Evolutionary conservation across 768 basidiomycete genomes (phyloP).

Genomic region (Chalciporus chontae): DNA sequence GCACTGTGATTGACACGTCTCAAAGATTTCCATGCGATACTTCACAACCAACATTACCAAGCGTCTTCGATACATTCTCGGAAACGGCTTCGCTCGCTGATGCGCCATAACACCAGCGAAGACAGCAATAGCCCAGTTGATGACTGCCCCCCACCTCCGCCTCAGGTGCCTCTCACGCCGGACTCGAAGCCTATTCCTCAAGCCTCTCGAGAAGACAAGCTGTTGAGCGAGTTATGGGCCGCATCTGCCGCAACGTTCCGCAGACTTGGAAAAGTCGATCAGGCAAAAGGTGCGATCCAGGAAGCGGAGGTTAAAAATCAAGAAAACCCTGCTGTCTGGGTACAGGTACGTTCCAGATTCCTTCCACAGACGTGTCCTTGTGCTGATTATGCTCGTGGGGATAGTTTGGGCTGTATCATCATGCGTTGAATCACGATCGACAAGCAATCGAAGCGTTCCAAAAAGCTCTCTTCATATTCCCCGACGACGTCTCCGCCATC

Average conservation of each 20-base stretch:
- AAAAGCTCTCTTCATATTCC: conserved; percentile 86
- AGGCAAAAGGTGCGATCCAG: conserved; percentile 86
- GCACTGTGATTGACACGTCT: neutral
- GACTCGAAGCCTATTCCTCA: conserved; percentile 31
- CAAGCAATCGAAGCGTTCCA: conserved; percentile 74
- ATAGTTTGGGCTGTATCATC: conserved; percentile 73
- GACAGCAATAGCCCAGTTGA: conserved; percentile 32
- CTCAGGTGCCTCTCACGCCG: conserved; percentile 34
- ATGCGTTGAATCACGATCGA: conserved; percentile 52
- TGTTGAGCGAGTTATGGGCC: conserved; percentile 87
- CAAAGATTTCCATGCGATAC: conserved; percentile 67
- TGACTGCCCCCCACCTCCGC: conserved; percentile 34
- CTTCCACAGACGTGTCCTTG: too few species aligned
- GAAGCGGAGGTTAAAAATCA: conserved; percentile 92
- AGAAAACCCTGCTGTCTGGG: conserved; percentile 87
- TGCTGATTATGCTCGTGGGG: neutral
- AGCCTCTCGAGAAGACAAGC: conserved; percentile 55
- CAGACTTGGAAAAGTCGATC: conserved; percentile 83
- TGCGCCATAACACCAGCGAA: conserved; percentile 31
- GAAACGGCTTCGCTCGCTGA: conserved; percentile 50
- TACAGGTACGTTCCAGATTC: conserved; percentile 62
- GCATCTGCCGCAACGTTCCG: conserved; percentile 94
- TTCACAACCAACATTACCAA: conserved; percentile 61
- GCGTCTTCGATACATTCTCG: conserved; percentile 85
- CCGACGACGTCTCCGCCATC: conserved; percentile 72